A percentile compares a stretch with the other conserved stretches of the same genome.
Conservation (phyloP, 345 rosid genomes). For the Chamaenerion angustifolium region DNA sequence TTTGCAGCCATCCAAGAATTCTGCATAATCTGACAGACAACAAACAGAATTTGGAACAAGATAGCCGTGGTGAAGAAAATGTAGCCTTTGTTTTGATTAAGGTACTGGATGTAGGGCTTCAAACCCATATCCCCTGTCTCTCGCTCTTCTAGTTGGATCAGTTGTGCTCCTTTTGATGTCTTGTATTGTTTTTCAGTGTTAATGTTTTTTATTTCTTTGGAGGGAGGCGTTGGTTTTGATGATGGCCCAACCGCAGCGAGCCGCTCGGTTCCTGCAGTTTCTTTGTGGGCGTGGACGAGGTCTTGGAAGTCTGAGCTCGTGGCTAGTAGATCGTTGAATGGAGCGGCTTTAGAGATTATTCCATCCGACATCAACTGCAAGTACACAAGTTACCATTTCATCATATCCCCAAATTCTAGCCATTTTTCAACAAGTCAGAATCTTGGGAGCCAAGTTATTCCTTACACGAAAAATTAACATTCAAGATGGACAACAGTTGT, state of each 20-base stretch:
- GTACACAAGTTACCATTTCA: slow-evolving; percentile 2
- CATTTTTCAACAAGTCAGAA: too few relatives aligned
- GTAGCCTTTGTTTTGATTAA: slow-evolving; percentile 64
- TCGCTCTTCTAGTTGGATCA: slow-evolving; percentile 73
- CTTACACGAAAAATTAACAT: too few relatives aligned
- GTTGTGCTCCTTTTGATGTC: slow-evolving; percentile 41
- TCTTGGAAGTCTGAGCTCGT: slow-evolving; percentile 63
- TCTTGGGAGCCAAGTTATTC: neutral
- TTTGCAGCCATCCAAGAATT: slow-evolving; percentile 75
- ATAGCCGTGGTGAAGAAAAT: slow-evolving; percentile 41
- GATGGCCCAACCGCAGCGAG: slow-evolving; percentile 27
- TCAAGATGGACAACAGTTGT: neutral
- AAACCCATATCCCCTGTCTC: slow-evolving; percentile 75
- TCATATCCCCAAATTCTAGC: too few relatives aligned
- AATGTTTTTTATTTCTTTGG: slow-evolving; percentile 45
- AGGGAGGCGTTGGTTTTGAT: slow-evolving; percentile 15
- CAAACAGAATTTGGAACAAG: slow-evolving; percentile 32
- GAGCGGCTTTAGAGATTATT: slow-evolving; percentile 54
- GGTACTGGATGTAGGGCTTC: slow-evolving; percentile 60
- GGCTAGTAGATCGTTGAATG: slow-evolving; percentile 52
- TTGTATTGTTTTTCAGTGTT: slow-evolving; percentile 25
- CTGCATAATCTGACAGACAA: slow-evolving; percentile 44
- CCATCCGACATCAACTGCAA: slow-evolving; percentile 85
- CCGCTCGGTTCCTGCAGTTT: slow-evolving; percentile 80
- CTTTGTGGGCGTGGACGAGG: slow-evolving; percentile 85